phyloP scores from a whole-genome alignment of 116 monocot genomes.

The Papilionanthe hybrid region DNA sequence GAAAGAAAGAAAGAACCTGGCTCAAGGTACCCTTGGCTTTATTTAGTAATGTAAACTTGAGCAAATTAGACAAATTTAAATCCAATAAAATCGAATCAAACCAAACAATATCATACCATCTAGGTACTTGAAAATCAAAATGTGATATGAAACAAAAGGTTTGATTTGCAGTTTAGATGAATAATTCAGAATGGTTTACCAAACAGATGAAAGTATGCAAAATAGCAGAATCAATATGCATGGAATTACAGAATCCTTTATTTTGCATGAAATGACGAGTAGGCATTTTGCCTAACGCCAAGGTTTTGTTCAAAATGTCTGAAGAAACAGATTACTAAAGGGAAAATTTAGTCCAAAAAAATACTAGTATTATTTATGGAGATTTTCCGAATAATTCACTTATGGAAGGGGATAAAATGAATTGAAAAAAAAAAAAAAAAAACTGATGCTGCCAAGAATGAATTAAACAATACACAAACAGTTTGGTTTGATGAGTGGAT shows the following conservation, averaged over 20 bases:
- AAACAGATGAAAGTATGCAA: neutral
- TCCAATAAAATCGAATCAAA: conserved; percentile 2
- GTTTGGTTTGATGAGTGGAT: neutral
- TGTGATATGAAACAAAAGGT: neutral
- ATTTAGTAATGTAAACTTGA: no score
- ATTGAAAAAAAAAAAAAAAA: neutral
- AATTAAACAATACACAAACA: neutral
- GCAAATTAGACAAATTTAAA: neutral
- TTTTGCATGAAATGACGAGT: no score
- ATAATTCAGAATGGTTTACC: neutral
- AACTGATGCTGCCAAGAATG: neutral
- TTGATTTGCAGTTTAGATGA: neutral
- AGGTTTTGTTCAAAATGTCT: neutral
- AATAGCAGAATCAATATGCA: neutral
- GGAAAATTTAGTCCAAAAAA: neutral
- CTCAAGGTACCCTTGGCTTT: no score
- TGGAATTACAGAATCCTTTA: no score
- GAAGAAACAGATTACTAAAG: neutral
- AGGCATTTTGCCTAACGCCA: neutral
- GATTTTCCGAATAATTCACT: neutral
- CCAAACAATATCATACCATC: neutral
- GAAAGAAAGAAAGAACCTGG: no score
- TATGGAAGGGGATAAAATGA: neutral
- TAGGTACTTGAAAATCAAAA: neutral
- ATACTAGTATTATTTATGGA: neutral